Evolutionary conservation across 192 early-diverging fungal species (phyloP).

Genomic region (Coemansia sp.): DNA sequence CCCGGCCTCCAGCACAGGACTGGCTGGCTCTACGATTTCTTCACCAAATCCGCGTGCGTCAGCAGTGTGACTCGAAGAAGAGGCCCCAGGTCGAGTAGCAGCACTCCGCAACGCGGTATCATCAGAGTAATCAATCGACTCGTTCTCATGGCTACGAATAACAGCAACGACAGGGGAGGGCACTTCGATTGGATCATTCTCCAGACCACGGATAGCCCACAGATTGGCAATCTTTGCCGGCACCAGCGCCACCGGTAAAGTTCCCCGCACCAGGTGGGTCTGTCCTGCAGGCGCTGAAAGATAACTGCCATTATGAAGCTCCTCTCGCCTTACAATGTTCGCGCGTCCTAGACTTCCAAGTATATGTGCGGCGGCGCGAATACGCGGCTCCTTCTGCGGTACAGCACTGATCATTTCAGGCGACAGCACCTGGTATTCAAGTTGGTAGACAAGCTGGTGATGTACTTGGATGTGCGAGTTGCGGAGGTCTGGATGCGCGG

Average conservation of each 20-base stretch:
- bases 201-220: conserved; percentile 30
- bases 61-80: no score
- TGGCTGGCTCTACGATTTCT: no score
- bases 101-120: no score
- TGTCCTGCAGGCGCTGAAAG: not conserved
- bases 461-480: conserved; percentile 51
- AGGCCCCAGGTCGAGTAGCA: no score
- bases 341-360: conserved; percentile 12
- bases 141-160: not conserved
- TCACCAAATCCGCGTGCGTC: no score
- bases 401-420: conserved; percentile 1
- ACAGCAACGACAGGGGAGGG: conserved; percentile 1
- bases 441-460: conserved; percentile 45
- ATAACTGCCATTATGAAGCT: not conserved
- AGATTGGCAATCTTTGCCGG: conserved; percentile 19
- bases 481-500: conserved; percentile 20
- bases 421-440: conserved; percentile 25
- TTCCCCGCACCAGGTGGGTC: conserved; percentile 19
- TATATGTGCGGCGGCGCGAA: conserved; percentile 20
- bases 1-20: no score
- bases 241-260: conserved; percentile 35
- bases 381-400: conserved; percentile 15
- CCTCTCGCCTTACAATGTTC: conserved; percentile 41
- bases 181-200: conserved; percentile 5
- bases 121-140: not conserved